Evolutionary conservation across 2,329 filamentous ascomycete genomes (phyloP).

Genomic region (Aureobasidium sp.): DNA sequence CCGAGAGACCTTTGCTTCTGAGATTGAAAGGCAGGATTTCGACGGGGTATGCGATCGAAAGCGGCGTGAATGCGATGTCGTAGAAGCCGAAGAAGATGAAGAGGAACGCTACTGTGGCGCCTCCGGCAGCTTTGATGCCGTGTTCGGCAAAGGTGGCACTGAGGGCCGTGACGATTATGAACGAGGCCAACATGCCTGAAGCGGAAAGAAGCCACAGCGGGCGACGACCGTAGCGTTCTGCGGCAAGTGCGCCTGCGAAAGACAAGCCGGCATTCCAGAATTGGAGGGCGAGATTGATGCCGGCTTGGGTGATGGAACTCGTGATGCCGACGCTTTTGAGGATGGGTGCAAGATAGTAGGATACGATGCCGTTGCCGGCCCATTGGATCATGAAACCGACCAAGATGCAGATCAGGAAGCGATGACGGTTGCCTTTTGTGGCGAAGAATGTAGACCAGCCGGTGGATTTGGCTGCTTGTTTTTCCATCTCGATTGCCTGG

Average conservation of each 20-base stretch:
- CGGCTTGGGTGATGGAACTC: constrained; percentile 28
- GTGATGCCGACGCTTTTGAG: constrained; percentile 35
- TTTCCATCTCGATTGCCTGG: constrained; percentile 49
- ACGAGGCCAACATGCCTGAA: constrained; percentile 39
- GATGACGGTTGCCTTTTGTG: constrained; percentile 30
- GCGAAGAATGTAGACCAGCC: constrained; percentile 20
- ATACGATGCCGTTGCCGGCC: constrained; percentile 35
- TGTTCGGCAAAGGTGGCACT: constrained; percentile 32
- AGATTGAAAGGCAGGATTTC: constrained; percentile 32
- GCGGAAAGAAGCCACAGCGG: constrained; percentile 38
- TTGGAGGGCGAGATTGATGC: constrained; percentile 35
- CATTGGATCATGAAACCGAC: constrained; percentile 35
- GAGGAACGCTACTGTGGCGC: constrained; percentile 37
- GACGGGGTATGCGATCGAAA: constrained; percentile 29
- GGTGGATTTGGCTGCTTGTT: constrained; percentile 42
- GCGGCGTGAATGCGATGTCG: constrained; percentile 33
- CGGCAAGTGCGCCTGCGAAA: constrained; percentile 32
- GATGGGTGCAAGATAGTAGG: constrained; percentile 2
- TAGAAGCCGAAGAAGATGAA: constrained; percentile 39
- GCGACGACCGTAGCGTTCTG: constrained; percentile 39
- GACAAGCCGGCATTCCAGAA: constrained; percentile 36
- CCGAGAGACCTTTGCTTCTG: constrained; percentile 24
- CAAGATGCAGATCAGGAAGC: constrained; percentile 34
- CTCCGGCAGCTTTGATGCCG: constrained; percentile 28
- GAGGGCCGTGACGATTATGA: constrained; percentile 38